A percentile compares a stretch with the other conserved stretches of the same genome.
These are phyloP conservation scores for Somion occarium DNA, from an alignment of 1,284 basidiomycete genomes.

Conservation along the genomic window DNA sequence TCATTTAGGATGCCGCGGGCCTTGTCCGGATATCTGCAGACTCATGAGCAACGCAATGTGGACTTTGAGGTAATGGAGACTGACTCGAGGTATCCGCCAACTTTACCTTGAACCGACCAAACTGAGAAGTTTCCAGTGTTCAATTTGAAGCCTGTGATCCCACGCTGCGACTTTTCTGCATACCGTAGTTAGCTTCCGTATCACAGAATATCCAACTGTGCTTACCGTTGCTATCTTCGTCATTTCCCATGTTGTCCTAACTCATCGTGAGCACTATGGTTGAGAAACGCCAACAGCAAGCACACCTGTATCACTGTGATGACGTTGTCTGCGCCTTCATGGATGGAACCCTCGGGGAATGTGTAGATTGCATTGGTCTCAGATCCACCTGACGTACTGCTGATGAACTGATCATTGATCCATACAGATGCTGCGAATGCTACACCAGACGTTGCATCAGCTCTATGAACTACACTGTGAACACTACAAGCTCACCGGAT, in stretches of 20 bases:
- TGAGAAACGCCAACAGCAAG: neutral
- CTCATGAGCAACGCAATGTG: neutral
- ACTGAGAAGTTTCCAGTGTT: constrained; percentile 52
- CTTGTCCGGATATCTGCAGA: constrained; percentile 59
- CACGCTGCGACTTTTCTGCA: constrained; percentile 70
- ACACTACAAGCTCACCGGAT: constrained; percentile 59
- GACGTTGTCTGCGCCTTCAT: constrained; percentile 56
- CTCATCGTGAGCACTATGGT: neutral
- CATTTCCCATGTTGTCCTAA: constrained; percentile 77
- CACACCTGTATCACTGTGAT: constrained; percentile 68
- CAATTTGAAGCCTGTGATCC: constrained; percentile 71
- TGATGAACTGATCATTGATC: constrained; percentile 72
- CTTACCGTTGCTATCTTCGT: constrained; percentile 50
- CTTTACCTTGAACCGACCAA: constrained; percentile 82
- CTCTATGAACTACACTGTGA: too few relatives aligned
- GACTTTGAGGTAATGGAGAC: constrained; percentile 17
- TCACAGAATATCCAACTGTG: too few relatives aligned
- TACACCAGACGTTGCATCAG: constrained; percentile 16
- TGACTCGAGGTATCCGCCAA: constrained; percentile 69
- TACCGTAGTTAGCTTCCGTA: too few relatives aligned
- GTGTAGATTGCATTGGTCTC: constrained; percentile 61
- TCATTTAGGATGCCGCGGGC: constrained; percentile 70
- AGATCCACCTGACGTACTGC: constrained; percentile 59
- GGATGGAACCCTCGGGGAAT: constrained; percentile 54
- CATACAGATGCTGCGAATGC: constrained; percentile 78